Conservation (phyloP, 2,329 filamentous ascomycete species). For the Aspergillus transmontanensis region DNA sequence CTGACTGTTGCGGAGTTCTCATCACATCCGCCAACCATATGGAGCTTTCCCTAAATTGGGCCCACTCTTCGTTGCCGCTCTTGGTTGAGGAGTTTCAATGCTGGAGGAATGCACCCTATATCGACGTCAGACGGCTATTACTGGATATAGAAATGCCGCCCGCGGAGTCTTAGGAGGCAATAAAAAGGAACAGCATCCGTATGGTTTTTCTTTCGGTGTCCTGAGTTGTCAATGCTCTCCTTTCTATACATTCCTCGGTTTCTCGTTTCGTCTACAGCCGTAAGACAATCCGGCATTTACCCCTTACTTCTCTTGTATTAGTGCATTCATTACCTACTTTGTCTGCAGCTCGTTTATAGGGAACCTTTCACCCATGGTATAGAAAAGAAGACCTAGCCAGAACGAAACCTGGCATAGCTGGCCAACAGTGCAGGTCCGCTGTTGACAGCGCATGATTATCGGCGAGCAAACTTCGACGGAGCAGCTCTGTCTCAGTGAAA, state of each 20-base stretch:
- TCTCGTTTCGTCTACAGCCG: neutral
- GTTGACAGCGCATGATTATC: neutral
- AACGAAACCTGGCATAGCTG: neutral
- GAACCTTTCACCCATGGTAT: neutral
- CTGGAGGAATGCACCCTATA: neutral
- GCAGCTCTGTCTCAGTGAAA: neutral
- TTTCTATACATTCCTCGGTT: neutral
- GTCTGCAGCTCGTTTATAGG: neutral
- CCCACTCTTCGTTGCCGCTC: conserved; percentile 1
- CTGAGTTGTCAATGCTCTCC: neutral
- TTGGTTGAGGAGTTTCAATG: neutral
- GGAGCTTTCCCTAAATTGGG: neutral
- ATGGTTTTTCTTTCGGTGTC: neutral
- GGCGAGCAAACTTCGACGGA: neutral
- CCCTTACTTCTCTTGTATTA: neutral
- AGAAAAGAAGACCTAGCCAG: neutral
- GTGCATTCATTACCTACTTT: neutral
- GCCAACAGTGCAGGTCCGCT: neutral
- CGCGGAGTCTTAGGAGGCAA: neutral
- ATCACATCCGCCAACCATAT: neutral
- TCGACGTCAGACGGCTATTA: conserved; percentile 14
- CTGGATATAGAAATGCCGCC: neutral
- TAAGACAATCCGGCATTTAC: neutral
- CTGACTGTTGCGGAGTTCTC: neutral
- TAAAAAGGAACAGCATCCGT: neutral